Base-by-base conservation (phyloP, 257 asterid genomes). In the Solanum pinnatisectum region DNA sequence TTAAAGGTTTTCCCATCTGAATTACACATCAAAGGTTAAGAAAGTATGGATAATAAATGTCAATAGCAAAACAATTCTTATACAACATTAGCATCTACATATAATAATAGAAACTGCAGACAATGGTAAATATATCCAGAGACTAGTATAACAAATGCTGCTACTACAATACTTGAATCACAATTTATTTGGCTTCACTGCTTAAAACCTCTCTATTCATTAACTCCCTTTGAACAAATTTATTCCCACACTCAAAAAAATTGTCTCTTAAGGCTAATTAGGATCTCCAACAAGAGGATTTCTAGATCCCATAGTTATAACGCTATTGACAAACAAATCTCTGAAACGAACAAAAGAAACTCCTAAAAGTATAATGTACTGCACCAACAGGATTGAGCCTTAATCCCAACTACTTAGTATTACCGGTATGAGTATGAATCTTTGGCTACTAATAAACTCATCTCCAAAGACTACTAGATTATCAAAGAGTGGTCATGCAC, bases 1-100 rank as follows among this genome's bases (percentile, higher is more conserved):
- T 93, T 56, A 56, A 56, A 56, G 65, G 65, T 56, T 3, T 56
- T 56, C 65, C 65, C 65, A 56, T 56, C 65, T 93, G 89, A 16
- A 84, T 86, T 12, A 3, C 30, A 82, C 68, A 82, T 49, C 42
- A 49, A 33, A 20, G 42, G 42, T 70, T 30, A 70, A 30, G 39
- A 13, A 70, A 30, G 35, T 16, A 30, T 30, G 39, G 9, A 14
- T 6, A 30, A 14, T 14, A 30, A 13, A 30, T 0, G n/a, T 3
- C 5, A 15, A 30, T 15, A 70, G 76, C 37, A 68, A 3, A 8
- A 70, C 9, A 30, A 3, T 3, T 6, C 16, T 10, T 32, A 70
- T 70, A 70, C 76, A 68, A 13, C 20, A 30, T 14, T 68, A 27
- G 5, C 73, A 8, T 32, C 44, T 71, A 32, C n/a, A 71, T 32